These are phyloP conservation scores for Naganishia sp. DNA, from an alignment of 1,284 basidiomycete species.

Conservation along the genomic window DNA sequence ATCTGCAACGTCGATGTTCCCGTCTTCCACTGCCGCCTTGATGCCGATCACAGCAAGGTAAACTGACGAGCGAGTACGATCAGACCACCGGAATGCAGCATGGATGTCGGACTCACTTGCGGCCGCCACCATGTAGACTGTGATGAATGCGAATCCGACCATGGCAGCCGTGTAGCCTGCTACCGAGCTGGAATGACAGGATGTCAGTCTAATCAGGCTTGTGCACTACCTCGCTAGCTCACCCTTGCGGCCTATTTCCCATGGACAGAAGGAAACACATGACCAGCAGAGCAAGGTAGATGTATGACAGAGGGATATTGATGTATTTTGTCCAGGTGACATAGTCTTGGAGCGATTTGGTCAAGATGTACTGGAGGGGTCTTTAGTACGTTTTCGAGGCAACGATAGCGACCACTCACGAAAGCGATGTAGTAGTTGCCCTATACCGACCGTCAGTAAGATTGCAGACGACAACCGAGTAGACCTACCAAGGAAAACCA, in stretches of 20 bases:
- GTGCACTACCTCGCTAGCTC: slow-evolving; percentile 33
- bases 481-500: slow-evolving; percentile 79
- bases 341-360: slow-evolving; percentile 51
- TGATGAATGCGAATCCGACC: slow-evolving; percentile 81
- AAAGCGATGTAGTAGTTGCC: slow-evolving; percentile 91
- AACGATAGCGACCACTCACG: slow-evolving; percentile 44
- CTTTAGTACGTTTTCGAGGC: slow-evolving; percentile 28
- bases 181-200: slow-evolving; percentile 57
- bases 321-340: slow-evolving; percentile 58
- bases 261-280: slow-evolving; percentile 88
- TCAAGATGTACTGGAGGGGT: slow-evolving; percentile 61
- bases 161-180: slow-evolving; percentile 78
- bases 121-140: slow-evolving; percentile 76
- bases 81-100: neutral
- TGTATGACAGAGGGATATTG: slow-evolving; percentile 79
- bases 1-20: slow-evolving; percentile 57
- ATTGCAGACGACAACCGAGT: slow-evolving; percentile 4
- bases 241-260: slow-evolving; percentile 89
- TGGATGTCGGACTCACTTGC: slow-evolving; percentile 58
- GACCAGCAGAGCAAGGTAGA: slow-evolving; percentile 81
- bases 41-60: slow-evolving; percentile 79
- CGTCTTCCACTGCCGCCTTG: slow-evolving; percentile 58
- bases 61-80: slow-evolving; percentile 54
- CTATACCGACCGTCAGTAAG: slow-evolving; percentile 47
- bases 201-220: neutral